phyloP scores from a whole-genome alignment of 208 protist genomes.

The Leishmania martiniquensis region DNA sequence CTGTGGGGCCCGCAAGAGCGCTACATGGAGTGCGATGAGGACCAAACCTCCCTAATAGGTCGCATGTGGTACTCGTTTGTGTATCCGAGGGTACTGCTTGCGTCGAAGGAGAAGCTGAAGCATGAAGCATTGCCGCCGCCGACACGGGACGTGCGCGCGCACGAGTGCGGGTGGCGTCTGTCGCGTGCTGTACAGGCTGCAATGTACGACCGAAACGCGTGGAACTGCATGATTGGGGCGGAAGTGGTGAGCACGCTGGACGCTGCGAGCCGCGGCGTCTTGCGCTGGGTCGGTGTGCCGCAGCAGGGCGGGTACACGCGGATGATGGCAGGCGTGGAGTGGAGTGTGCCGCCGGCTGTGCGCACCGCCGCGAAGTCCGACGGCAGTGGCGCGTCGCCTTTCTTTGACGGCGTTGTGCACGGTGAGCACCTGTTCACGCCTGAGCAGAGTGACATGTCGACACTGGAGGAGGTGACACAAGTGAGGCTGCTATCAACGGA shows the following conservation, averaged over 20 bases:
- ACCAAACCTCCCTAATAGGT: not conserved
- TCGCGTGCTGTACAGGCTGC: conserved; percentile 36
- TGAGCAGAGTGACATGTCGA: conserved; percentile 40
- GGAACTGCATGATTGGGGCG: conserved; percentile 46
- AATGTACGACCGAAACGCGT: conserved; percentile 44
- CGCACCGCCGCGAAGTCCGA: conserved; percentile 22
- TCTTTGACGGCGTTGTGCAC: conserved; percentile 56
- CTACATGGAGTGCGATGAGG: conserved; percentile 1
- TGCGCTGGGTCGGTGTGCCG: conserved; percentile 65
- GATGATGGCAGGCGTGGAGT: conserved; percentile 75
- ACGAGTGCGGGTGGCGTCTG: conserved; percentile 41
- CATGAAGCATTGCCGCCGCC: conserved; percentile 13
- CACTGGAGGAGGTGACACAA: conserved; percentile 37
- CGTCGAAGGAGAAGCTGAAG: not conserved
- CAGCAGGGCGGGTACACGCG: conserved; percentile 61
- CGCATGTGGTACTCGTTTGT: not conserved
- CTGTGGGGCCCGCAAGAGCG: not conserved
- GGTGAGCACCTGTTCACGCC: conserved; percentile 72
- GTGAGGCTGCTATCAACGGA: not conserved
- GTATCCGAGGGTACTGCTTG: conserved; percentile 1
- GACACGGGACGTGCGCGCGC: conserved; percentile 29
- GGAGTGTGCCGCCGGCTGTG: conserved; percentile 40
- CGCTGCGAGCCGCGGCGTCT: conserved; percentile 42
- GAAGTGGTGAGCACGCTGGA: conserved; percentile 42
- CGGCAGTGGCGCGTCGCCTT: conserved; percentile 29